Conservation (phyloP, 768 basidiomycete species). For the Stropharia rugosoannulata region DNA sequence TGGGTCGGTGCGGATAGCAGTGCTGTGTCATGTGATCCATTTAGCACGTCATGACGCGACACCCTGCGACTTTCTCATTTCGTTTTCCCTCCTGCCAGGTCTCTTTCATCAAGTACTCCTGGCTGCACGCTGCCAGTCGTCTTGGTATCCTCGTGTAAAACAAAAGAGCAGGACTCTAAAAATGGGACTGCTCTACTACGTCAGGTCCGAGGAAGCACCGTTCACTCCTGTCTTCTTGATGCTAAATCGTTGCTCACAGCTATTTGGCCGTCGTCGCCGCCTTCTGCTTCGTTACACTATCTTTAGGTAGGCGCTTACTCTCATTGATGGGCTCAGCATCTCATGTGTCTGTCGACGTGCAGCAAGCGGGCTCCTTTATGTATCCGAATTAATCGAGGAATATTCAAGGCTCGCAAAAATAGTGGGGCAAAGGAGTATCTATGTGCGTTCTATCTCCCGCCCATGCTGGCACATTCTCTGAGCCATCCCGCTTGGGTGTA, state of each 20-base stretch:
- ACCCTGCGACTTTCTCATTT: neutral
- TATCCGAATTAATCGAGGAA: slow-evolving; percentile 96
- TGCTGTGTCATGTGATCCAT: slow-evolving; percentile 2
- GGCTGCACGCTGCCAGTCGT: neutral
- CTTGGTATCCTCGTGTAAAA: neutral
- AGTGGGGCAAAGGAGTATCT: slow-evolving; percentile 83
- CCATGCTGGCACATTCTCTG: neutral
- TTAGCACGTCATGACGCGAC: neutral
- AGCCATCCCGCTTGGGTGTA: slow-evolving; percentile 27
- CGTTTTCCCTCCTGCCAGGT: neutral
- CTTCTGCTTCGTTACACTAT: slow-evolving; percentile 89
- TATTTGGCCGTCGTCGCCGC: slow-evolving; percentile 77
- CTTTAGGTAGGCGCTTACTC: slow-evolving; percentile 61
- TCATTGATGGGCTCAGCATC: neutral
- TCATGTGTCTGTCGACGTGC: slow-evolving; percentile 7
- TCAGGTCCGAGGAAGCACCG: slow-evolving; percentile 43
- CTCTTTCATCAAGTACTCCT: neutral
- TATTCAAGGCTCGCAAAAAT: slow-evolving; percentile 80
- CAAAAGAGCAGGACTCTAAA: neutral
- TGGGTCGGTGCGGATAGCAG: slow-evolving; percentile 1
- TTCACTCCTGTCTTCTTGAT: slow-evolving; percentile 2
- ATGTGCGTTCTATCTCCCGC: slow-evolving; percentile 53
- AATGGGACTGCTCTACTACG: slow-evolving; percentile 60
- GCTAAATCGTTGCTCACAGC: slow-evolving; percentile 31
- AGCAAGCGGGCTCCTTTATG: slow-evolving; percentile 93